A percentile compares a stretch with the other conserved stretches of the same genome.
Evolutionary conservation across 1,284 basidiomycete species (phyloP).

Genomic region (Ganoderma sinense): DNA sequence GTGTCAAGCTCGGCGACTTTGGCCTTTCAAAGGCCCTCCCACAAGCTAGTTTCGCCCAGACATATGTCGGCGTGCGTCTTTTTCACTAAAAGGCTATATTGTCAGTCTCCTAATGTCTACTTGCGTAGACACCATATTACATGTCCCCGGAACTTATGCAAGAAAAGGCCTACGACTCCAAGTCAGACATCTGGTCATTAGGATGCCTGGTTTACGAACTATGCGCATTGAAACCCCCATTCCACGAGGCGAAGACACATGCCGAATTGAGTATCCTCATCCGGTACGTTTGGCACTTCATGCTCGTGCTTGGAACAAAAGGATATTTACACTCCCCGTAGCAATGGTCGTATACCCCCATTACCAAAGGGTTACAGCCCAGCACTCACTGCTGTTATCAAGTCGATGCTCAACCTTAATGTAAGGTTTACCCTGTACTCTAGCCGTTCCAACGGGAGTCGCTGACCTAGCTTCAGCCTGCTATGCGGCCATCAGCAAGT

Average conservation of each 20-base stretch:
- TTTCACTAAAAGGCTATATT: too few species aligned
- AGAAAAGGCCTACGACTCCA: conserved; percentile 95
- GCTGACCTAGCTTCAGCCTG: conserved; percentile 60
- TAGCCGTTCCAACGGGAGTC: not conserved
- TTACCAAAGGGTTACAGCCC: conserved; percentile 85
- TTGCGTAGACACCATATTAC: conserved; percentile 90
- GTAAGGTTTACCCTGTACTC: conserved; percentile 55
- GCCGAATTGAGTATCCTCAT: conserved; percentile 85
- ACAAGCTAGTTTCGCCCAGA: conserved; percentile 89
- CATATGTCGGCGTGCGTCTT: conserved; percentile 89
- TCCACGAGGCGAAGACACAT: conserved; percentile 91
- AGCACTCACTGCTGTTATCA: conserved; percentile 76
- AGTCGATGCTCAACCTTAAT: conserved; percentile 87
- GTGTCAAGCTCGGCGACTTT: conserved; percentile 95
- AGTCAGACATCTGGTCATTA: conserved; percentile 98
- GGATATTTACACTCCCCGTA: conserved; percentile 34
- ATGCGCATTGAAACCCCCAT: conserved; percentile 90
- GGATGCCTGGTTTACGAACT: conserved; percentile 97
- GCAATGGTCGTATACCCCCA: conserved; percentile 87
- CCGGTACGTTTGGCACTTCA: conserved; percentile 52
- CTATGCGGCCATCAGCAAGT: conserved; percentile 82
- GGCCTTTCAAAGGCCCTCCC: conserved; percentile 93
- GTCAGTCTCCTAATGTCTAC: not conserved
- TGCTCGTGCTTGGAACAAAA: not conserved
- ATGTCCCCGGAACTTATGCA: conserved; percentile 99